A percentile compares a stretch with the other conserved stretches of the same genome.
phyloP scores from a whole-genome alignment of 176 grass and related monocot species.

The Guadua angustifolia region DNA sequence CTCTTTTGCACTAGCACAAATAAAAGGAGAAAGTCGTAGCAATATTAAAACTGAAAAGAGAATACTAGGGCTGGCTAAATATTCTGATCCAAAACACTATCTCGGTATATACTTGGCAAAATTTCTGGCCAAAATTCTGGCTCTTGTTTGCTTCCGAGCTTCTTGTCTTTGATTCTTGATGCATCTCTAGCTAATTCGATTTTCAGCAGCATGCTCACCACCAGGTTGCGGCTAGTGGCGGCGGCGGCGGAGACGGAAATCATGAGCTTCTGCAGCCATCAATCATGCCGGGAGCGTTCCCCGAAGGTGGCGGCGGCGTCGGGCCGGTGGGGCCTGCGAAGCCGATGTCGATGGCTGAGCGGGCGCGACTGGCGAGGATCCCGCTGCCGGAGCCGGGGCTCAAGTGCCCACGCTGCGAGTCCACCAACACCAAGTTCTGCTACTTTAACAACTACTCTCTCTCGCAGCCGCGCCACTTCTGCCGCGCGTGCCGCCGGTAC shows the following conservation, averaged over 20 bases:
- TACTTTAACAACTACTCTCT: slow-evolving; percentile 99
- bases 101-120: slow-evolving; percentile 45
- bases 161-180: slow-evolving; percentile 34
- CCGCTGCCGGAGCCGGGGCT: slow-evolving; percentile 76
- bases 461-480: slow-evolving; percentile 90
- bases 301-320: slow-evolving; percentile 23
- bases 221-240: slow-evolving; percentile 7
- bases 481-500: slow-evolving; percentile 90
- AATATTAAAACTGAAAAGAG: slow-evolving; percentile 36
- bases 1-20: slow-evolving; percentile 46
- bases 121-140: slow-evolving; percentile 8
- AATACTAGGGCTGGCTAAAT: slow-evolving; percentile 48
- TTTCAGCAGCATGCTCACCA: slow-evolving; percentile 55
- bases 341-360: slow-evolving; percentile 66
- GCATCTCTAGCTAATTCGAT: slow-evolving; percentile 14
- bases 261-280: slow-evolving; percentile 53
- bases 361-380: slow-evolving; percentile 63
- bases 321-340: slow-evolving; percentile 43
- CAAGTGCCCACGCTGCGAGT: slow-evolving; percentile 90
- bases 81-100: slow-evolving; percentile 44
- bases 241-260: slow-evolving; percentile 16
- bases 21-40: slow-evolving; percentile 52
- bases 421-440: slow-evolving; percentile 94
- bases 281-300: slow-evolving; percentile 46
- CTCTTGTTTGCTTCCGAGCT: slow-evolving; percentile 13